Percentiles rank a stretch among this genome's conserved stretches.
Conservation (phyloP, 306 rosid genomes). For the Malus orientalis region DNA sequence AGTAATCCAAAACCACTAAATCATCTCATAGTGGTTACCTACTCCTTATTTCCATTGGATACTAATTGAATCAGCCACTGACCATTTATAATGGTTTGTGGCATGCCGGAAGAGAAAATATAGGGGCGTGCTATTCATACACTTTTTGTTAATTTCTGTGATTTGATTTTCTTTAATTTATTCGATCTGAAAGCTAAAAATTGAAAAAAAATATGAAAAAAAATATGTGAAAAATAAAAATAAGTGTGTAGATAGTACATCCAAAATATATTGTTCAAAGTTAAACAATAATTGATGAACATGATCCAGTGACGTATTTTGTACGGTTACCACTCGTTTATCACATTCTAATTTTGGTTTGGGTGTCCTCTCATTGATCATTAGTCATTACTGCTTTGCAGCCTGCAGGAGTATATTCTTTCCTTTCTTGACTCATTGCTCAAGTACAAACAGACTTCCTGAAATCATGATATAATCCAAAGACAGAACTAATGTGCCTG, state of each 20-base stretch:
- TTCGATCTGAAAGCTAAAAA: fast-evolving
- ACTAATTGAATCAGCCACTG: neutral
- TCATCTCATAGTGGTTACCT: neutral
- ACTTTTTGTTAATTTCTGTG: too few species aligned
- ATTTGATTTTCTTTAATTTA: too few species aligned
- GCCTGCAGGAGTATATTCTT: neutral
- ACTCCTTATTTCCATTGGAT: neutral
- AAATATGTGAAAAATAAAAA: too few species aligned
- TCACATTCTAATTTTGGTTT: neutral
- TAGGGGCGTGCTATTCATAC: too few species aligned
- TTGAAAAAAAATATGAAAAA: too few species aligned
- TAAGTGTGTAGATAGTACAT: fast-evolving
- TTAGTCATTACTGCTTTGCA: neutral
- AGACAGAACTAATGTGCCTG: neutral
- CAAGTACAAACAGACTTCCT: neutral
- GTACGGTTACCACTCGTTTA: neutral
- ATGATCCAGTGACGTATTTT: neutral
- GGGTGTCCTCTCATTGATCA: neutral
- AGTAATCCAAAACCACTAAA: too few species aligned
- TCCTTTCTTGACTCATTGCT: neutral
- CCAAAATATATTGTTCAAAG: neutral
- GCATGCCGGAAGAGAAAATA: too few species aligned
- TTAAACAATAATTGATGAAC: neutral
- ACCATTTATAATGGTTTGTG: too few species aligned
- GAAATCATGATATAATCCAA: neutral